These are phyloP conservation scores for Strobilomyces echinocephalus DNA, from an alignment of 768 basidiomycete species.

Conservation along the genomic window DNA sequence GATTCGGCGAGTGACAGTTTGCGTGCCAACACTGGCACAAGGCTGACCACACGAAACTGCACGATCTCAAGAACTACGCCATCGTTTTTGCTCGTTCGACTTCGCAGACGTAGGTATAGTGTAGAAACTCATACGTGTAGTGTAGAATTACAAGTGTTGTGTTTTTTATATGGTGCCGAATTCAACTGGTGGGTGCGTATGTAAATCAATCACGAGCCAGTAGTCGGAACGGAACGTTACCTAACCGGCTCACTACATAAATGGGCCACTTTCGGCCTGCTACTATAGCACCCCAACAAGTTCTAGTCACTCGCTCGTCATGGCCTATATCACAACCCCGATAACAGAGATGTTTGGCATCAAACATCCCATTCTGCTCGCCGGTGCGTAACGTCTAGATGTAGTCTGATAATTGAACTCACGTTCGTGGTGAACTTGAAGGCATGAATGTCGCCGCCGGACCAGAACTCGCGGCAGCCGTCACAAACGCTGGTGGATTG, in stretches of 20 bases:
- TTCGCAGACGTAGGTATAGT: too few relatives aligned
- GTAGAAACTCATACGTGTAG: too few relatives aligned
- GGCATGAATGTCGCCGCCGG: conserved; percentile 68
- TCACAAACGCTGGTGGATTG: conserved; percentile 89
- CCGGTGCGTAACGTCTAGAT: conserved; percentile 41
- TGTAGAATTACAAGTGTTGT: too few relatives aligned
- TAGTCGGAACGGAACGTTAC: neutral
- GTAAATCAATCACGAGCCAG: too few relatives aligned
- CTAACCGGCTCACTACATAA: neutral
- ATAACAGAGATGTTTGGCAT: conserved; percentile 86
- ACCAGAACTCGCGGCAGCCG: conserved; percentile 86
- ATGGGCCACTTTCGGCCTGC: neutral
- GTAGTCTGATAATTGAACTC: conserved; percentile 34
- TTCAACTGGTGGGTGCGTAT: too few relatives aligned
- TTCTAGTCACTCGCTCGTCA: neutral
- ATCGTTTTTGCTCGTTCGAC: too few relatives aligned
- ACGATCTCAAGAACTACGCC: too few relatives aligned
- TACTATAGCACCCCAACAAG: neutral
- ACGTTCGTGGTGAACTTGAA: conserved; percentile 13
- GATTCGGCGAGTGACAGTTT: too few relatives aligned
- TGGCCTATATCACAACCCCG: conserved; percentile 71
- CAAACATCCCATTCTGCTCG: conserved; percentile 83
- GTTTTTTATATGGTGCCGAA: too few relatives aligned
- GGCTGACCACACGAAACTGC: too few relatives aligned
- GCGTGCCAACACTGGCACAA: too few relatives aligned